Base-by-base conservation (phyloP, 2,329 filamentous ascomycete species). In the Fusarium mexicanum region DNA sequence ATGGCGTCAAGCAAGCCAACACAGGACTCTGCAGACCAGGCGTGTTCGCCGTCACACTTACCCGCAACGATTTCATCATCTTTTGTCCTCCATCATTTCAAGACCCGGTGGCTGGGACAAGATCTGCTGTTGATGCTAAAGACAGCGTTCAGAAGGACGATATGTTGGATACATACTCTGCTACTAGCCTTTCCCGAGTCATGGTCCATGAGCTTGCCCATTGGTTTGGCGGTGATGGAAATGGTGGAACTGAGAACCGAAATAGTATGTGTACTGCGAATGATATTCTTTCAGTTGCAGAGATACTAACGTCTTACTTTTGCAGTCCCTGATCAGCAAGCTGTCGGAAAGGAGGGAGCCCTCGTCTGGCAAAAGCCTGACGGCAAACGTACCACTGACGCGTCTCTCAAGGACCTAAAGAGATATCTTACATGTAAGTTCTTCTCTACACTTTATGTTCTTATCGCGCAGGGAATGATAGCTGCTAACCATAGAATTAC, bases 151-250 rank as follows among this genome's bases (percentile, higher is more conserved):
- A 48, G 13, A 26, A 38, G 11, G 62, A 47, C 5, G 31, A 62
- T 22, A 8, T 10, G 8, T 7, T 64, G 24, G 55, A 62, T n/a
- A 44, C 12, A 3, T 65, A 62, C 6, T 50, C 44, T 1, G n/a
- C 37, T 14, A 26, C 24, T 5, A 65, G 62, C 5, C 62, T 65
- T 37, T 31, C 57, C 7, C 57, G 62, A 18, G 26, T 65, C 14
- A 62, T 65, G 62, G 58, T 62, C 1, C 62, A 65, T 20, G 62
- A 62, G 33, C 41, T 65, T 26, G 46, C 57, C 3, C 62, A 65
- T 22, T 65, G 46, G 31, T 65, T 62, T 18, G 62, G 62, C 5
- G 46, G 24, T 6, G 62, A 38, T 9, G 33, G 24, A 2, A 51
- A 5, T 26, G 62, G 62, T 4, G 46, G 61, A 18, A 9, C 29